Percentiles rank a stretch among this genome's conserved stretches.
These are phyloP conservation scores for Fusarium piperis DNA, from an alignment of 2,329 filamentous ascomycete genomes.

Conservation along the genomic window DNA sequence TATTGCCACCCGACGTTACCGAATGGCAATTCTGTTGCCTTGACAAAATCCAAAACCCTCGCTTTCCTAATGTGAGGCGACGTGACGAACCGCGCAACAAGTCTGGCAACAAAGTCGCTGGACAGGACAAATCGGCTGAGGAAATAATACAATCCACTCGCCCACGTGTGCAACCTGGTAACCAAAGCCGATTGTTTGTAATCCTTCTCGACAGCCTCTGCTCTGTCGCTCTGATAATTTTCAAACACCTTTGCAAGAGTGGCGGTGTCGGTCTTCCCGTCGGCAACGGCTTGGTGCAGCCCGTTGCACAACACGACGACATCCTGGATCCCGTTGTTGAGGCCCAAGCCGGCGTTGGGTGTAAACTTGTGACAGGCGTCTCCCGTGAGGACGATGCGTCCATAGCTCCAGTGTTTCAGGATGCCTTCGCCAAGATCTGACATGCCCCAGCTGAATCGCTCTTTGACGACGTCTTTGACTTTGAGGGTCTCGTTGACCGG, in stretches of 20 bases:
- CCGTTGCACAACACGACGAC: background rate
- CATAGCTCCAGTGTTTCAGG: slow-evolving; percentile 40
- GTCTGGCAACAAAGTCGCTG: slow-evolving; percentile 1
- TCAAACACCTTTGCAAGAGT: slow-evolving; percentile 24
- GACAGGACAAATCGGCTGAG: slow-evolving; percentile 31
- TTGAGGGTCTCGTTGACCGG: slow-evolving; percentile 8
- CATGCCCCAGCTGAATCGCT: slow-evolving; percentile 27
- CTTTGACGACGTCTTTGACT: slow-evolving; percentile 5
- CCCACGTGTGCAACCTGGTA: slow-evolving; percentile 43
- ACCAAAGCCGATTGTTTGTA: slow-evolving; percentile 18
- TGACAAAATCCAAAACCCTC: slow-evolving; percentile 33
- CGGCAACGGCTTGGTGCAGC: background rate
- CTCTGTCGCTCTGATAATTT: slow-evolving; percentile 31
- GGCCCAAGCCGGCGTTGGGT: slow-evolving; percentile 45
- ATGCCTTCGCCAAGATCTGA: slow-evolving; percentile 47
- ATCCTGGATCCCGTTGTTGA: slow-evolving; percentile 34
- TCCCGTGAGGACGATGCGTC: slow-evolving; percentile 45
- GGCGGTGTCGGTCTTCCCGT: background rate
- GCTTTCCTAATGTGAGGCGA: slow-evolving; percentile 16
- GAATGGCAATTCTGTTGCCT: background rate
- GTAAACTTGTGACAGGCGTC: slow-evolving; percentile 50
- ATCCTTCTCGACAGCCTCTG: slow-evolving; percentile 18
- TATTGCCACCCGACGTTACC: slow-evolving; percentile 5
- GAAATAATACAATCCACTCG: slow-evolving; percentile 37
- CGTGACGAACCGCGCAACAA: slow-evolving; percentile 11